These are phyloP conservation scores for Ceratobasidium papillatum DNA, from an alignment of 1,284 basidiomycete species.

Conservation along the genomic window DNA sequence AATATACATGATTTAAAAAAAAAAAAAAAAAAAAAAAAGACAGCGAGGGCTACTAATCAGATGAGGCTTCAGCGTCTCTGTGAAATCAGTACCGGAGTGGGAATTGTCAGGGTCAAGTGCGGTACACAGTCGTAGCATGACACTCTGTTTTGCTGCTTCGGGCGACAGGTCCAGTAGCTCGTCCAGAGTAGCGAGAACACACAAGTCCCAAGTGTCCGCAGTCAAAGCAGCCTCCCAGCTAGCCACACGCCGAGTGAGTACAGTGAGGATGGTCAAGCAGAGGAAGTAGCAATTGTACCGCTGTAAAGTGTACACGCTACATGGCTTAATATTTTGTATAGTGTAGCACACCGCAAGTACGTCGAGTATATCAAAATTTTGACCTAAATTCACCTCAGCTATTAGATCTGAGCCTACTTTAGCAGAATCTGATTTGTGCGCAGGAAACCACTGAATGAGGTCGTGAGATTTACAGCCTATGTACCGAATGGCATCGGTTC, in stretches of 20 bases:
- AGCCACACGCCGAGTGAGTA: no score
- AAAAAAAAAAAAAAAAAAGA: no score
- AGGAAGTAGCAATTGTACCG: no score
- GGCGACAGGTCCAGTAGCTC: background rate
- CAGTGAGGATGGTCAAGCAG: no score
- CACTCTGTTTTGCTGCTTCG: background rate
- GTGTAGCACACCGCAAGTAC: background rate
- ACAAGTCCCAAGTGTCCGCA: background rate
- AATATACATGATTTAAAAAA: no score
- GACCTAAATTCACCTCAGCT: background rate
- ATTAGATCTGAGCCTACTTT: background rate
- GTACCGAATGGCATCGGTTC: background rate
- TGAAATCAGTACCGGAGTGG: background rate
- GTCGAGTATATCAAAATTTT: background rate
- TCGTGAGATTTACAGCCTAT: background rate
- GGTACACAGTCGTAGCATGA: background rate
- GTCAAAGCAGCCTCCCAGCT: background rate
- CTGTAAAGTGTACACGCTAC: no score
- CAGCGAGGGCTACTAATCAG: no score
- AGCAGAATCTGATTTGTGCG: background rate
- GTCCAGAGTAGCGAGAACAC: background rate
- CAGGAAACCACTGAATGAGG: conserved; percentile 13
- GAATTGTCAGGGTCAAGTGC: background rate
- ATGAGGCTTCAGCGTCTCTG: no score
- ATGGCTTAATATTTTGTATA: no score